Evolutionary conservation across 805 yeast genomes (phyloP).

Genomic region (Yamadazyma sp.): DNA sequence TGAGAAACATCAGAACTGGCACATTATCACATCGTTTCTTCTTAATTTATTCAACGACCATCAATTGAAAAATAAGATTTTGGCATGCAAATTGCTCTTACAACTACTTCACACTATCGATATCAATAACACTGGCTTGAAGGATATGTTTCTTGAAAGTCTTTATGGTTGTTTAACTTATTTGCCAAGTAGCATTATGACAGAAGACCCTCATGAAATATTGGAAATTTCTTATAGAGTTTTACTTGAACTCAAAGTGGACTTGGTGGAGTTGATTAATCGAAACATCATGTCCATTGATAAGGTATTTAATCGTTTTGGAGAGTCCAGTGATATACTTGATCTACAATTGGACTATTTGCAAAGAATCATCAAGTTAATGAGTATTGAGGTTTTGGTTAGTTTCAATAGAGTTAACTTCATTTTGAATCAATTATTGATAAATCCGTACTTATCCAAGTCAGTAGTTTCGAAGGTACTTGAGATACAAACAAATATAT

Average conservation of each 20-base stretch:
- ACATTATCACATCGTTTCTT: conserved; percentile 28
- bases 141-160: conserved; percentile 23
- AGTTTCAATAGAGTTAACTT: conserved; percentile 22
- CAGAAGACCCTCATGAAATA: conserved; percentile 17
- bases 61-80: conserved; percentile 24
- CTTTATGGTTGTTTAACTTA: conserved; percentile 22
- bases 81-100: conserved; percentile 14
- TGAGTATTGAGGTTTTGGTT: conserved; percentile 4
- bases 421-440: conserved; percentile 27
- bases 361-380: not conserved
- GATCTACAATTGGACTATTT: conserved; percentile 4
- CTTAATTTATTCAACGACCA: conserved; percentile 35
- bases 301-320: conserved; percentile 12
- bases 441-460: conserved; percentile 21
- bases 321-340: conserved; percentile 2
- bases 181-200: conserved; percentile 22
- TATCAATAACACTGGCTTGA: conserved; percentile 21
- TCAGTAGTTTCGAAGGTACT: conserved; percentile 17
- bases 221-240: conserved; percentile 22
- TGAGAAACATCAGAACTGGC: conserved; percentile 18
- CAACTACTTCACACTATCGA: not conserved
- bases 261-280: conserved; percentile 23
- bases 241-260: conserved; percentile 6
- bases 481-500: conserved; percentile 19
- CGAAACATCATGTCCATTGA: conserved; percentile 15